Evolutionary conservation across 768 basidiomycete genomes (phyloP), one percentile per base, ranked within the genome.

Genomic region (Amanita rubescens): DNA sequence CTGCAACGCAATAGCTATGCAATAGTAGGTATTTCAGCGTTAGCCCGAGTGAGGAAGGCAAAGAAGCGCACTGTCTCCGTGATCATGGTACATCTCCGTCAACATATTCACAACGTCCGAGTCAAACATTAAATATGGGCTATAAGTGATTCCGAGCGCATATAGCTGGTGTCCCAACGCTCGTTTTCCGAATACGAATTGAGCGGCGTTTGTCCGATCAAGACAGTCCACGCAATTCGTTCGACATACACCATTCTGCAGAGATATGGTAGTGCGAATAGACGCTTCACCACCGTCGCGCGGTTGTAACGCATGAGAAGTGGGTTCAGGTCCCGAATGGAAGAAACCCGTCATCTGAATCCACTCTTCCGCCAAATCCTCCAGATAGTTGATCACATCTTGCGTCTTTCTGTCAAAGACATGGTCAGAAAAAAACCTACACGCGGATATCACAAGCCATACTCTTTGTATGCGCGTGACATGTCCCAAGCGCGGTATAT

Each of bases 51-150:
- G 2, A 25, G 19, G 10, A 43, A 27, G 14, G 27, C 32, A 17
- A 12, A 51, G 38, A 35, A 22, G 69, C 88, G 62, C 63, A 93
- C 92, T 94, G 63, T 96, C 93, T 1, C 93, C 93, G 59, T 96
- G 94, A 66, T 96, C 93, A 64, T 95, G 93, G 67, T 94, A 97
- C 94, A 99, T 97, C 70, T 96, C 93, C 3, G 94, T 98, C 59
- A 99, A 64, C 82, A 98, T 94, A 65, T 94, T 93, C 37, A 94
- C 89, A 1, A 92, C 94, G 66, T 95, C 94, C 9, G 89, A 92
- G 62, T 95, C 93, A 63, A 95, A 95, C 0, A 84, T 80, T 34
- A 99, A 73, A 62, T 92, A 84, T 0, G 95, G 94, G 54, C 74
- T 83, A 17, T 86, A 82, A 7, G 96, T 84, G 14, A 98, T 77